Percentiles rank a stretch among this genome's conserved stretches.
These are phyloP conservation scores for Podospora pseudopauciseta DNA, from an alignment of 495 filamentous ascomycete genomes.

Conservation along the genomic window DNA sequence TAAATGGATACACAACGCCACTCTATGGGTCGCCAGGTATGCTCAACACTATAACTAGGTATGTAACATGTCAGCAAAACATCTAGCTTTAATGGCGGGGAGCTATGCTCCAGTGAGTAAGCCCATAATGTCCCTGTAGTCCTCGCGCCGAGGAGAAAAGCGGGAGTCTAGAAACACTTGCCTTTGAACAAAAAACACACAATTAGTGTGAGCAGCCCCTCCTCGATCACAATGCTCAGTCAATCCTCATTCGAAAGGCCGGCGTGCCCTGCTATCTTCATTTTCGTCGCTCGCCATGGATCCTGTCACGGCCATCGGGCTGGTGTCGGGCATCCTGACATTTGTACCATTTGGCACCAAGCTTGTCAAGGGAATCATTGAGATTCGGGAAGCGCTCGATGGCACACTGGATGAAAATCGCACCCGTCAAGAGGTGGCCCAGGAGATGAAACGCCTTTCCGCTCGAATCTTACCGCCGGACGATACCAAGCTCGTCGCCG, in stretches of 20 bases:
- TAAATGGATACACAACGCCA: no score
- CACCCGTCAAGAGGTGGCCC: slow-evolving; percentile 16
- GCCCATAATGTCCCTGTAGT: no score
- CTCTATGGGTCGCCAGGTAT: no score
- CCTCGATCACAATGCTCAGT: background rate
- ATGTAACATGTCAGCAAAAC: no score
- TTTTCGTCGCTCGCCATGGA: slow-evolving; percentile 32
- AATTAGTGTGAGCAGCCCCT: background rate
- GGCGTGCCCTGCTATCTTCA: background rate
- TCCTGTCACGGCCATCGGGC: slow-evolving; percentile 37
- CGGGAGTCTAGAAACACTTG: no score
- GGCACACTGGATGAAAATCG: slow-evolving; percentile 29
- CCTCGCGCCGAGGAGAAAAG: no score
- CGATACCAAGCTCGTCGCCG: slow-evolving; percentile 9
- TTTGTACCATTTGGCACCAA: slow-evolving; percentile 41
- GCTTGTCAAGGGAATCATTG: slow-evolving; percentile 23
- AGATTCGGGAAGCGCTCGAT: slow-evolving; percentile 29
- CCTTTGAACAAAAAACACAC: no score
- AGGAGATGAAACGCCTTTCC: slow-evolving; percentile 15
- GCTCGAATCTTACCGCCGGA: slow-evolving; percentile 15
- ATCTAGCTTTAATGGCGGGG: no score
- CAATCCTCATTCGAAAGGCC: background rate
- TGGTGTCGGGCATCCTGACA: slow-evolving; percentile 35
- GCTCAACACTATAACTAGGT: no score
- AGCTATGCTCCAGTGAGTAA: no score